These are phyloP conservation scores for Vaccinium corymbosum DNA, from an alignment of 148 eudicot genomes.

Conservation along the genomic window DNA sequence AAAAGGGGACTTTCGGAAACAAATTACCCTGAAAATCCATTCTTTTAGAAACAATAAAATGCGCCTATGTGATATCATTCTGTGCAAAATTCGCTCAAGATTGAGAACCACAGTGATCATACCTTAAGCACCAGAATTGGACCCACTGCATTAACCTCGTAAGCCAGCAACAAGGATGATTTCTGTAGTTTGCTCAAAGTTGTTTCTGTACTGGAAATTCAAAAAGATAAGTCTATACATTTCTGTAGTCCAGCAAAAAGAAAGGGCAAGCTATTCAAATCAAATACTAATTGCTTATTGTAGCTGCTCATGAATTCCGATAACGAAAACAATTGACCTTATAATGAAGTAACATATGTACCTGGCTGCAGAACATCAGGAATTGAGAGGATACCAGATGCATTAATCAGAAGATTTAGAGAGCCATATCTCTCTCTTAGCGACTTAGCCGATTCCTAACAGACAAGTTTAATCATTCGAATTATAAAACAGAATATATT, in stretches of 20 bases:
- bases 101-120: constrained; percentile 7
- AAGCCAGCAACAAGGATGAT: constrained; percentile 67
- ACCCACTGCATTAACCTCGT: constrained; percentile 92
- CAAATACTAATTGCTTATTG: neutral
- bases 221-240: constrained; percentile 14
- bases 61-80: neutral
- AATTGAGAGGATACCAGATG: constrained; percentile 85
- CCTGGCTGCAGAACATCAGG: constrained; percentile 86
- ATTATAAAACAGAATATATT: neutral
- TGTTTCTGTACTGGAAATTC: constrained; percentile 60
- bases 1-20: neutral
- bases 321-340: neutral
- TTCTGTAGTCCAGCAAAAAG: neutral
- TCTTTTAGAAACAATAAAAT: neutral
- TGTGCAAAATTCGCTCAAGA: neutral
- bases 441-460: constrained; percentile 59
- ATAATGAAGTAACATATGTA: constrained; percentile 23
- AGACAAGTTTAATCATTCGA: neutral
- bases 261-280: neutral
- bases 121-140: constrained; percentile 87
- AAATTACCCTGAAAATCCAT: neutral
- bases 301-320: neutral
- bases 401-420: constrained; percentile 74
- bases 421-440: constrained; percentile 62
- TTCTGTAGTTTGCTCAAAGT: constrained; percentile 72